These are phyloP conservation scores for Helicocarpus griseus DNA, from an alignment of 2,329 filamentous ascomycete genomes.

Conservation along the genomic window DNA sequence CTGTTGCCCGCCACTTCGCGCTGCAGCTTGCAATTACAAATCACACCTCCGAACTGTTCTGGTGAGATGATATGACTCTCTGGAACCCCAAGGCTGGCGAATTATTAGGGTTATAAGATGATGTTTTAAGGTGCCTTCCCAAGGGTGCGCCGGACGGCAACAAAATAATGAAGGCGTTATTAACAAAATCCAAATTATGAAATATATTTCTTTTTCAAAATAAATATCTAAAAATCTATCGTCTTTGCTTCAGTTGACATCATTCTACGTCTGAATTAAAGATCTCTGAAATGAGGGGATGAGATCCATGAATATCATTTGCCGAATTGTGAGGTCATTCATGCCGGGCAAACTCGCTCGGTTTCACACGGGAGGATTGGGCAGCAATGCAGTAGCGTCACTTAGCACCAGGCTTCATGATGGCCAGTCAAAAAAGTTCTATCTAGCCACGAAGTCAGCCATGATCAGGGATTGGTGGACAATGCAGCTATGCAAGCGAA, in stretches of 20 bases:
- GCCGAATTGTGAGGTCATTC: background rate
- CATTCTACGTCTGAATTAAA: background rate
- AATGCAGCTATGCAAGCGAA: background rate
- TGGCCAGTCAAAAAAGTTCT: background rate
- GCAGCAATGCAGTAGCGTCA: constrained; percentile 12
- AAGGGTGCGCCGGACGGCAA: background rate
- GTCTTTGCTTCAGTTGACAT: background rate
- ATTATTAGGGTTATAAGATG: background rate
- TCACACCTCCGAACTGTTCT: background rate
- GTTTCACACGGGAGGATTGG: constrained; percentile 6
- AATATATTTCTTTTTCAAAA: too few relatives aligned
- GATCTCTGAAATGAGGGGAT: background rate
- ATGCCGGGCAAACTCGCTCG: background rate
- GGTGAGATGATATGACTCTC: background rate
- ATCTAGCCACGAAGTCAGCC: background rate
- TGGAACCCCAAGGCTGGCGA: background rate
- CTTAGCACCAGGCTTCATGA: background rate
- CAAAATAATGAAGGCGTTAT: background rate
- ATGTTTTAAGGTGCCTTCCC: background rate
- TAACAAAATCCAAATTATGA: background rate
- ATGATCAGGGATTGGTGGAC: background rate
- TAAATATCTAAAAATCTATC: background rate
- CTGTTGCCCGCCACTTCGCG: background rate
- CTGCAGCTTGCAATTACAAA: constrained; percentile 3
- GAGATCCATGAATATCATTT: background rate